Conservation (phyloP, 2,329 filamentous ascomycete genomes). For the Ascocoryne sarcoides region DNA sequence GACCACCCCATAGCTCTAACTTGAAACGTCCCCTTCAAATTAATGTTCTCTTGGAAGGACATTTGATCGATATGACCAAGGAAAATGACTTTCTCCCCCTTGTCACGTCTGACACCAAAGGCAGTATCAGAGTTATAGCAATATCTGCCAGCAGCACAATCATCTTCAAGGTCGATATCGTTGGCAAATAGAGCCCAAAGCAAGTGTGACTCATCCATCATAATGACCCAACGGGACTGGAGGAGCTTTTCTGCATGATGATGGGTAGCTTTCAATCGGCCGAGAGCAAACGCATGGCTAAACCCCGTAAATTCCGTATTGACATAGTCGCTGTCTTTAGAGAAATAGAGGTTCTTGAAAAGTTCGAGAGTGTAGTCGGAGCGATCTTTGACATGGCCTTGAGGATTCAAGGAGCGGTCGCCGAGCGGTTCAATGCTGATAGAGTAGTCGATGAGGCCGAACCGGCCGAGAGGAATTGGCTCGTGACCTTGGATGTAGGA, state of each 20-base stretch:
- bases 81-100: constrained; percentile 2
- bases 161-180: constrained; percentile 4
- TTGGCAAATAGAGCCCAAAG: constrained; percentile 5
- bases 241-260: neutral
- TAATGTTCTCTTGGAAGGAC: constrained; percentile 1
- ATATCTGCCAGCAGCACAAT: neutral
- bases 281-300: constrained; percentile 2
- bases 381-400: neutral
- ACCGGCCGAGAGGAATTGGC: neutral
- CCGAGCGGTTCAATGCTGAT: neutral
- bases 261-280: constrained; percentile 3
- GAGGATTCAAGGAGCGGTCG: neutral
- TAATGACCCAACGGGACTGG: constrained; percentile 6
- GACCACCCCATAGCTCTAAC: neutral
- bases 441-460: constrained; percentile 1
- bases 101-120: constrained; percentile 1
- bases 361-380: no score
- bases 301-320: no score
- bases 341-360: neutral
- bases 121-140: neutral
- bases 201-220: constrained; percentile 4
- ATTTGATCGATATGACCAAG: constrained; percentile 3
- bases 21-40: no score
- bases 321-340: no score
- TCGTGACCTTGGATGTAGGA: no score